Conservation (phyloP, 768 basidiomycete species). For the Lactarius deliciosus region DNA sequence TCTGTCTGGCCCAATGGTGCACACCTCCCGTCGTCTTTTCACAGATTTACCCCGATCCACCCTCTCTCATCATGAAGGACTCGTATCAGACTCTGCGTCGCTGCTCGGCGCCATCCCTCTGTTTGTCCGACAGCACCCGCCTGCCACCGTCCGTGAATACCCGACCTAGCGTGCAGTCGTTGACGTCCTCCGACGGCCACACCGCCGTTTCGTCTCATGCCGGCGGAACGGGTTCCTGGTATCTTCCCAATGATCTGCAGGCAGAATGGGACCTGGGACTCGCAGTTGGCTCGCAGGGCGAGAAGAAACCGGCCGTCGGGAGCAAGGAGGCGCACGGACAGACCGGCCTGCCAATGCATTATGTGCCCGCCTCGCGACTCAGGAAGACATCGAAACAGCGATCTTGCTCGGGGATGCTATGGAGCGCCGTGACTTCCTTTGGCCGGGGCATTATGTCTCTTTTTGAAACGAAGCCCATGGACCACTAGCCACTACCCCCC, state of each 20-base stretch:
- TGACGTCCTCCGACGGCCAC: slow-evolving; percentile 12
- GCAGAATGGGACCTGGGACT: slow-evolving; percentile 21
- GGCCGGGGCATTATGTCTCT: slow-evolving; percentile 22
- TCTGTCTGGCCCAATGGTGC: not conserved
- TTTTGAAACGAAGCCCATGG: slow-evolving; percentile 17
- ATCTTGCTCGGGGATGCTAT: slow-evolving; percentile 24
- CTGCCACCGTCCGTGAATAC: slow-evolving; percentile 20
- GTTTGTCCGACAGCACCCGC: slow-evolving; percentile 18
- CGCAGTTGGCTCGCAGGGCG: slow-evolving; percentile 3
- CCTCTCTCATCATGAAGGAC: slow-evolving; percentile 24
- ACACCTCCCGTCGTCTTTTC: not conserved
- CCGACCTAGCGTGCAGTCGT: slow-evolving; percentile 24
- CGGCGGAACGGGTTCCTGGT: slow-evolving; percentile 21
- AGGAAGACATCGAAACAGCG: slow-evolving; percentile 23
- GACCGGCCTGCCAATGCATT: slow-evolving; percentile 25
- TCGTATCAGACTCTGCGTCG: slow-evolving; percentile 14
- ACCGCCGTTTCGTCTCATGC: slow-evolving; percentile 22
- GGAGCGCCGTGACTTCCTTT: slow-evolving; percentile 17
- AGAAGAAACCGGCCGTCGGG: not conserved
- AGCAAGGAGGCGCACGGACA: not conserved
- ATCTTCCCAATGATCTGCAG: slow-evolving; percentile 13
- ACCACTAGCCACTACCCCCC: not conserved
- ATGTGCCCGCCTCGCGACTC: slow-evolving; percentile 19
- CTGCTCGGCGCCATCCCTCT: slow-evolving; percentile 20
- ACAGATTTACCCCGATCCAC: slow-evolving; percentile 29